A percentile compares a stretch with the other conserved stretches of the same genome.
Evolutionary conservation across 306 rosid genomes (phyloP).

Genomic region (Quercus ilex): DNA sequence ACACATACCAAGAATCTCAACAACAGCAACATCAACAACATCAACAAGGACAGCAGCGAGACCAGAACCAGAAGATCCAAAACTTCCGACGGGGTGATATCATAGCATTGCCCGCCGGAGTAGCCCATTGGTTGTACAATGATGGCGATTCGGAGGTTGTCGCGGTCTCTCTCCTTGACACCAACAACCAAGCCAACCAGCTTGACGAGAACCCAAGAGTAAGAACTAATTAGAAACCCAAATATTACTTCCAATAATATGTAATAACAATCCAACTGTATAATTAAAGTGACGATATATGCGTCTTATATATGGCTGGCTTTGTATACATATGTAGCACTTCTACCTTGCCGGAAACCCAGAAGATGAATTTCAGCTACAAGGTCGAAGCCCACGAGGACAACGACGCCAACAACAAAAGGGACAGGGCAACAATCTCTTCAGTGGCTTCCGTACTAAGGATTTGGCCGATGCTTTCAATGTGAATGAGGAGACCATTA

Average conservation of each 20-base stretch:
- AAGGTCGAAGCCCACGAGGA: not conserved
- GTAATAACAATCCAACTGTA: not conserved
- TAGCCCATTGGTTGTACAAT: slow-evolving; percentile 37
- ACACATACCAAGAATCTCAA: slow-evolving; percentile 38
- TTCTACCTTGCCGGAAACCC: slow-evolving; percentile 52
- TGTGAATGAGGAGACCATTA: too few relatives aligned
- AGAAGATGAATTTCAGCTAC: slow-evolving; percentile 10
- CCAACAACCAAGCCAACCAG: slow-evolving; percentile 43
- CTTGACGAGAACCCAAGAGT: slow-evolving; percentile 65
- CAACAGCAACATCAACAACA: not conserved
- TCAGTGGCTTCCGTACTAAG: too few relatives aligned
- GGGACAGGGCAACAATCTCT: too few relatives aligned
- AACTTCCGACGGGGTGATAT: slow-evolving; percentile 35
- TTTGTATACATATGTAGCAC: slow-evolving; percentile 22
- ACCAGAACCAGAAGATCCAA: slow-evolving; percentile 39
- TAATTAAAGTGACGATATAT: not conserved
- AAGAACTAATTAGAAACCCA: not conserved
- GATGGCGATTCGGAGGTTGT: slow-evolving; percentile 32
- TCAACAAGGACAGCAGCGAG: not conserved
- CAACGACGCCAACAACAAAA: not conserved
- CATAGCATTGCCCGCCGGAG: slow-evolving; percentile 44
- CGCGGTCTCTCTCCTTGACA: slow-evolving; percentile 40
- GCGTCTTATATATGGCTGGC: not conserved
- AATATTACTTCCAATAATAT: not conserved
- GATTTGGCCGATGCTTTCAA: too few relatives aligned